Conservation (phyloP, 2,329 filamentous ascomycete species). For the Fusarium floridanum region DNA sequence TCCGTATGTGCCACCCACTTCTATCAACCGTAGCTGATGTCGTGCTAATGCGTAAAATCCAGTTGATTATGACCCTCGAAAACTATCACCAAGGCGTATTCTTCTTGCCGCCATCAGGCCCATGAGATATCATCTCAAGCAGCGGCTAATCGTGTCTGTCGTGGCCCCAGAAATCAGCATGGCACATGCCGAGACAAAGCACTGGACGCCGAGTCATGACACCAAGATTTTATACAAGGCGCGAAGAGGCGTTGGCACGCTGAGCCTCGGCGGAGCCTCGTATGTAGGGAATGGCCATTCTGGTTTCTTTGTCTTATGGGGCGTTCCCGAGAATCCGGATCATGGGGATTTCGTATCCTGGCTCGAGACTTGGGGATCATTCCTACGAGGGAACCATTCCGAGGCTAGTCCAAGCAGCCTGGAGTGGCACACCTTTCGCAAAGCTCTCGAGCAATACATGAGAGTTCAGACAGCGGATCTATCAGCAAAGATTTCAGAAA, state of each 20-base stretch:
- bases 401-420: neutral
- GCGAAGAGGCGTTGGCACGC: neutral
- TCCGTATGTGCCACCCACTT: neutral
- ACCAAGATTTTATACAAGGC: neutral
- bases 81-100: neutral
- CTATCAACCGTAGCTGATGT: neutral
- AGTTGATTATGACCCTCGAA: neutral
- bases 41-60: neutral
- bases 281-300: neutral
- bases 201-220: neutral
- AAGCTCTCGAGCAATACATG: neutral
- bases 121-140: too few species aligned
- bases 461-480: neutral
- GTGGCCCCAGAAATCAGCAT: neutral
- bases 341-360: neutral
- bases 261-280: neutral
- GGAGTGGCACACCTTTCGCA: neutral
- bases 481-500: neutral
- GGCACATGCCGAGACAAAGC: too few species aligned
- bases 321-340: neutral
- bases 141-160: neutral
- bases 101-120: neutral
- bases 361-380: neutral
- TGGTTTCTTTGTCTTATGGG: neutral
- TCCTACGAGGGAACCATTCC: neutral